Evolutionary conservation across 805 yeast genomes (phyloP).

Genomic region (Teunomyces kruisii): DNA sequence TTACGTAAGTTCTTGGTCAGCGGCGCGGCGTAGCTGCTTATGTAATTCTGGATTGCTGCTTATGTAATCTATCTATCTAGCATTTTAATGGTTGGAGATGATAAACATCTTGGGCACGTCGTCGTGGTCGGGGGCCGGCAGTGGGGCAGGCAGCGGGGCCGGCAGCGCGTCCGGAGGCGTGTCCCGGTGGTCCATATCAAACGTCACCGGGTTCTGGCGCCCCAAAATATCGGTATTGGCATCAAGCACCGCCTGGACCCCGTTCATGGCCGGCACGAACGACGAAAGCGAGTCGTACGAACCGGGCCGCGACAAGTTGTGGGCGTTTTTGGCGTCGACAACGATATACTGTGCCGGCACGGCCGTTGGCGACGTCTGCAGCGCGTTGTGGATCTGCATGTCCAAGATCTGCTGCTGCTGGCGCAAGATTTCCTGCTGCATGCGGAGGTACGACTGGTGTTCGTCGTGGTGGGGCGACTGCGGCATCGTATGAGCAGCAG

Average conservation of each 20-base stretch:
- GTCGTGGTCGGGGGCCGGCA: not conserved
- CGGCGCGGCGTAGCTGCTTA: too few species aligned
- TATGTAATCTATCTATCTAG: too few species aligned
- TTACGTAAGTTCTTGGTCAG: too few species aligned
- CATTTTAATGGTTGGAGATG: conserved; percentile 9
- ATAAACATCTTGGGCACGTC: conserved; percentile 10
- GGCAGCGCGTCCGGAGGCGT: not conserved
- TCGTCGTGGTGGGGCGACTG: conserved; percentile 19
- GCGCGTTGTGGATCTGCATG: conserved; percentile 11
- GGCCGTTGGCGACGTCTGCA: not conserved
- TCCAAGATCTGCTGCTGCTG: conserved; percentile 36
- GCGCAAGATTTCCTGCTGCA: conserved; percentile 37
- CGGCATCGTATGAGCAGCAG: too few species aligned
- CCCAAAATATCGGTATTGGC: conserved; percentile 6
- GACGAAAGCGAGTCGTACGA: conserved; percentile 10
- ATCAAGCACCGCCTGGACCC: conserved; percentile 8
- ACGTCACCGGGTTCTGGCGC: not conserved
- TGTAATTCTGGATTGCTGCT: too few species aligned
- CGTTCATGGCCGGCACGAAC: conserved; percentile 3
- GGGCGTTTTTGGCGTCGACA: conserved; percentile 1
- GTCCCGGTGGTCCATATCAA: not conserved
- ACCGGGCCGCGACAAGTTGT: not conserved
- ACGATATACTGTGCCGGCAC: not conserved
- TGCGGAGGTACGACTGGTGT: conserved; percentile 36
- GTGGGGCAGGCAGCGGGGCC: not conserved